A percentile compares a stretch with the other conserved stretches of the same genome.
phyloP scores from a whole-genome alignment of 108 stramenopile species.

The Craspedostauros australis region DNA sequence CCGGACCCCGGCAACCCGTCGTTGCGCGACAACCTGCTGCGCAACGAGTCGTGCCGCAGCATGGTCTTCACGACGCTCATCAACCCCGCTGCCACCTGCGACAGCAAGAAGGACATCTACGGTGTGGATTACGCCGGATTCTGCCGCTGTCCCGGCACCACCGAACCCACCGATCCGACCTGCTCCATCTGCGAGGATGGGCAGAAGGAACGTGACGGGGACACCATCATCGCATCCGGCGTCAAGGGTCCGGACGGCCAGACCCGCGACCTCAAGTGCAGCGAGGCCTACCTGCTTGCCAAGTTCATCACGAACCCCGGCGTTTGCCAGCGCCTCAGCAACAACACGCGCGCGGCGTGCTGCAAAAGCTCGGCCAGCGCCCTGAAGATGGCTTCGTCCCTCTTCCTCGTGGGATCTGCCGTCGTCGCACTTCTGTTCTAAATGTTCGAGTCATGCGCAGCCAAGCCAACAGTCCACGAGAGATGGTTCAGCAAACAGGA shows the following conservation, averaged over 20 bases:
- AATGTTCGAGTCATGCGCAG: too few relatives aligned
- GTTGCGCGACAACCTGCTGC: slow-evolving; percentile 7
- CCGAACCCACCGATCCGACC: too few relatives aligned
- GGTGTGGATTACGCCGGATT: slow-evolving; percentile 15
- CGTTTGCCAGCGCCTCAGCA: neutral
- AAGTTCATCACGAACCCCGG: neutral
- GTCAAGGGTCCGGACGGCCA: neutral
- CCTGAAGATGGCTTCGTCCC: too few relatives aligned
- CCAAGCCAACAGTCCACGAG: too few relatives aligned
- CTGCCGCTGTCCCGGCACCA: slow-evolving; percentile 14
- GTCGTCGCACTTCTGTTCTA: too few relatives aligned
- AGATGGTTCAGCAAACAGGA: too few relatives aligned
- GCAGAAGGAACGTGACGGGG: neutral
- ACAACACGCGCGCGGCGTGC: too few relatives aligned
- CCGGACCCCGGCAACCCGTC: slow-evolving; percentile 12
- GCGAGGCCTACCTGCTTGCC: neutral
- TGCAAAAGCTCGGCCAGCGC: too few relatives aligned
- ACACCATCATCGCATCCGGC: neutral
- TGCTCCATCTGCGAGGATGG: too few relatives aligned
- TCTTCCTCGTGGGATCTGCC: too few relatives aligned
- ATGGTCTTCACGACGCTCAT: slow-evolving; percentile 17
- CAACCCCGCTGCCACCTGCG: slow-evolving; percentile 7
- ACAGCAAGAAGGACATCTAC: neutral
- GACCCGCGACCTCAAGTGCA: neutral
- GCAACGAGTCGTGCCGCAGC: slow-evolving; percentile 11